Conservation (phyloP, 1,284 basidiomycete species). For the Cutaneotrichosporon cavernicola region DNA sequence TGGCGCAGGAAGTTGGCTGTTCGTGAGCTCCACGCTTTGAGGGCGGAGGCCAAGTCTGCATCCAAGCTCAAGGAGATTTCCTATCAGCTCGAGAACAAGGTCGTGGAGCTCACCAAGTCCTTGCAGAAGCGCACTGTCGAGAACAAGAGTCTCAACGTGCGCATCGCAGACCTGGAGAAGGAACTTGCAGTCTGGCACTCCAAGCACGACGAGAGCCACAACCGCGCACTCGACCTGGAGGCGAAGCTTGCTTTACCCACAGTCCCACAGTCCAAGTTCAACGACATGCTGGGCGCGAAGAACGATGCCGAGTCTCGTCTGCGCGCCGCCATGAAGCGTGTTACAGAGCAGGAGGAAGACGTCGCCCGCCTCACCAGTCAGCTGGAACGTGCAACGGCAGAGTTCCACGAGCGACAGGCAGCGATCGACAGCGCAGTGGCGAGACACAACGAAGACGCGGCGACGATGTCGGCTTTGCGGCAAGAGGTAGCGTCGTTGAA, state of each 20-base stretch:
- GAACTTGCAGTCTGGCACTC: constrained; percentile 81
- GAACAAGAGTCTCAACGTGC: constrained; percentile 79
- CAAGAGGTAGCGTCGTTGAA: constrained; percentile 86
- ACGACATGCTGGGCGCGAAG: constrained; percentile 74
- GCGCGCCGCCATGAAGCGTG: constrained; percentile 69
- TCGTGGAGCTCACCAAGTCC: constrained; percentile 96
- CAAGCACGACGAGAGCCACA: constrained; percentile 86
- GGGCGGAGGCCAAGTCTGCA: constrained; percentile 90
- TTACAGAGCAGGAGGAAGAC: constrained; percentile 77
- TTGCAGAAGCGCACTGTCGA: constrained; percentile 88
- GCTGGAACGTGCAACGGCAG: constrained; percentile 57
- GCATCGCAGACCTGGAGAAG: constrained; percentile 74
- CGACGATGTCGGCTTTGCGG: constrained; percentile 82
- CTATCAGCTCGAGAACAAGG: constrained; percentile 97
- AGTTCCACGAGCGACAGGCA: constrained; percentile 77
- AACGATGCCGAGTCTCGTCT: constrained; percentile 76
- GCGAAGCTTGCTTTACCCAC: constrained; percentile 70
- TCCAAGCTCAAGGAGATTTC: constrained; percentile 99
- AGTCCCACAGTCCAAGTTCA: constrained; percentile 69
- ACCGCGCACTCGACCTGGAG: constrained; percentile 72
- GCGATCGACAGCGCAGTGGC: constrained; percentile 54
- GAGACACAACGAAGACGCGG: constrained; percentile 73
- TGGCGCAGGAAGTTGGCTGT: constrained; percentile 84
- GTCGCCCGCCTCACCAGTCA: constrained; percentile 80
- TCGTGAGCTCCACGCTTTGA: constrained; percentile 77